Base-by-base conservation (phyloP, 2,329 filamentous ascomycete species). In the Ascosphaera apis region DNA sequence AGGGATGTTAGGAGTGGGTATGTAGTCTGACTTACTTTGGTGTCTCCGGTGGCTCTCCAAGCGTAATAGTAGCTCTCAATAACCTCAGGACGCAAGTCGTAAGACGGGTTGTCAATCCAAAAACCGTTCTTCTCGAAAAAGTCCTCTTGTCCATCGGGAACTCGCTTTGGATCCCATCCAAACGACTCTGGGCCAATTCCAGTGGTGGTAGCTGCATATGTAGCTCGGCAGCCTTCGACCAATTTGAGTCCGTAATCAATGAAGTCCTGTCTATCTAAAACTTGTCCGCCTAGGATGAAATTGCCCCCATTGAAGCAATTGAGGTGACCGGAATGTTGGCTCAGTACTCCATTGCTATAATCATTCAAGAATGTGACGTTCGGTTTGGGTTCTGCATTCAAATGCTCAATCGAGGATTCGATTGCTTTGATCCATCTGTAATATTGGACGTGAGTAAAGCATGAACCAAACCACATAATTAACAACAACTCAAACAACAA, bases 41-140 rank as follows among this genome's bases (percentile, higher is more conserved):
- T 44, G 40, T 86, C 66, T 3, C 76, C 74, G 0, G 82, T 91
- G 1, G 76, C 68, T 35, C 81, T 72, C 60, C 79, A 91, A 2
- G 82, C 79, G 53, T 91, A 88, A 63, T 91, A 91, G 53, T 75
- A 75, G 44, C 71, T 77, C 58, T 91, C 82, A 23, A 91, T 65
- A 3, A 83, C 79, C 55, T 91, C 82, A 0, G 81, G 76, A 0
- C 82, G 68, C 19, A 91, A 65, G 6, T 75, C 58, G 52, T 91
- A 91, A 4, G 53, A 48, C 0, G 57, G 47, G 31, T 60, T 57
- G 0, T 55, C 63, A 48, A 82, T 73, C 56, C 72, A 91, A 60
- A 80, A 91, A 3, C 82, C 82, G 1, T 70, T 61, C 42, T 55
- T 49, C 2, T 66, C 47, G 54, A 76, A 88, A 42, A 91, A 80